Percentiles rank a stretch among this genome's conserved stretches.
Conservation (phyloP, 352 stramenopile species). For the Hyphochytrium catenoides region DNA sequence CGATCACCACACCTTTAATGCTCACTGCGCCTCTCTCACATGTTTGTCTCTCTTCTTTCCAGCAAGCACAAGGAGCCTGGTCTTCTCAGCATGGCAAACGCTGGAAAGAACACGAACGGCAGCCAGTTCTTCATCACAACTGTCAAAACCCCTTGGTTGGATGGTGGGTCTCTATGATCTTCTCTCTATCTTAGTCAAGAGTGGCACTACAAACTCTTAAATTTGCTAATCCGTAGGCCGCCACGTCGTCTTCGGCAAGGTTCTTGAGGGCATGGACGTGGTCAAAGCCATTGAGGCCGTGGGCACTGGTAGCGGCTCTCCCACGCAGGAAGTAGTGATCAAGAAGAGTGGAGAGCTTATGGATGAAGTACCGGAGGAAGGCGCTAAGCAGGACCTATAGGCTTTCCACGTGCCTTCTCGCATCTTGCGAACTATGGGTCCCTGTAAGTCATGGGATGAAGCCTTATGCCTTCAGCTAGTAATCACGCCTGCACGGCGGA, state of each 20-base stretch:
- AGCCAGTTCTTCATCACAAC: constrained; percentile 95
- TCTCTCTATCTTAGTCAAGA: too few relatives aligned
- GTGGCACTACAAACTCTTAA: too few relatives aligned
- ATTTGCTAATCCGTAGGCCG: too few relatives aligned
- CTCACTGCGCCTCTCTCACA: too few relatives aligned
- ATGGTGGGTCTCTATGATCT: constrained; percentile 24
- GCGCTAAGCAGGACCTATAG: too few relatives aligned
- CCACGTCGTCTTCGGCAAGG: constrained; percentile 76
- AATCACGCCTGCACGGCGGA: too few relatives aligned
- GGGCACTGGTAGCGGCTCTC: constrained; percentile 67
- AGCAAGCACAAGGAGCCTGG: constrained; percentile 39
- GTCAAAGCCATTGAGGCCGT: constrained; percentile 85
- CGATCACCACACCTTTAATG: constrained; percentile 5
- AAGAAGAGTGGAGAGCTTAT: constrained; percentile 76
- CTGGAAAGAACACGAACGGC: constrained; percentile 70
- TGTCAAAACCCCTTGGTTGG: constrained; percentile 69
- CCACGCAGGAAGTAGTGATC: constrained; percentile 64
- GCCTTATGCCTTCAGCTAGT: too few relatives aligned
- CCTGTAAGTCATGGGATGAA: too few relatives aligned
- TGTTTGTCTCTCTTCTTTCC: background rate
- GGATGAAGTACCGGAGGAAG: too few relatives aligned
- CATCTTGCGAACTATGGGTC: too few relatives aligned
- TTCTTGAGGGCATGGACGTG: constrained; percentile 84
- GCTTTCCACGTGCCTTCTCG: too few relatives aligned
- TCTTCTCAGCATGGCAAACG: constrained; percentile 55